These are phyloP conservation scores for Coniella vitis DNA, from an alignment of 2,329 filamentous ascomycete genomes.

Conservation along the genomic window DNA sequence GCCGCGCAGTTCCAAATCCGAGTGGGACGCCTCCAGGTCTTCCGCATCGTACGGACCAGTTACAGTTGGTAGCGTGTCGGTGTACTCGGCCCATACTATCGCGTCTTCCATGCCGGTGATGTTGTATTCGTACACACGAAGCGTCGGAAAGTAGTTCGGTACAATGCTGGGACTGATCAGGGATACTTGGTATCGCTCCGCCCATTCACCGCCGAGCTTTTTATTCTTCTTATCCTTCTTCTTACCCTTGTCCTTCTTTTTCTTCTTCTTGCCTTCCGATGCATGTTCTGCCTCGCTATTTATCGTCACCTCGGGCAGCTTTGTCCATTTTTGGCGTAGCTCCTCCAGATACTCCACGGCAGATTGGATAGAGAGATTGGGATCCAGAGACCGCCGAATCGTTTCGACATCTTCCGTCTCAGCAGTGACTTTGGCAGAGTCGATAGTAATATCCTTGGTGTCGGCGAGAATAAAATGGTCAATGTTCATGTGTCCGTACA, in stretches of 20 bases:
- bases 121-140: constrained; percentile 94
- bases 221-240: constrained; percentile 34
- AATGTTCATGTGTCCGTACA: constrained; percentile 97
- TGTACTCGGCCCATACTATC: constrained; percentile 37
- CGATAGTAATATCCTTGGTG: constrained; percentile 64
- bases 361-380: constrained; percentile 56
- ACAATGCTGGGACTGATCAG: constrained; percentile 82
- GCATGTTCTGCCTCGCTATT: constrained; percentile 16
- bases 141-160: constrained; percentile 83
- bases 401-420: constrained; percentile 10
- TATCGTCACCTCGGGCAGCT: constrained; percentile 52
- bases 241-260: constrained; percentile 31
- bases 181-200: constrained; percentile 76
- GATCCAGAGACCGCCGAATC: constrained; percentile 34
- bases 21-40: neutral
- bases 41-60: constrained; percentile 2
- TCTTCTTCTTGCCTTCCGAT: constrained; percentile 22
- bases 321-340: constrained; percentile 69
- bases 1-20: constrained; percentile 21
- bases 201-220: constrained; percentile 68
- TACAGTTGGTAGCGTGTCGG: constrained; percentile 13
- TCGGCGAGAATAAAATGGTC: constrained; percentile 96
- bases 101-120: constrained; percentile 64
- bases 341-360: constrained; percentile 75
- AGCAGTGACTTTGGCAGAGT: constrained; percentile 25